Evolutionary conservation across 2,329 filamentous ascomycete species (phyloP), one percentile per base, ranked within the genome.

Genomic region (Macrophomina tecta): DNA sequence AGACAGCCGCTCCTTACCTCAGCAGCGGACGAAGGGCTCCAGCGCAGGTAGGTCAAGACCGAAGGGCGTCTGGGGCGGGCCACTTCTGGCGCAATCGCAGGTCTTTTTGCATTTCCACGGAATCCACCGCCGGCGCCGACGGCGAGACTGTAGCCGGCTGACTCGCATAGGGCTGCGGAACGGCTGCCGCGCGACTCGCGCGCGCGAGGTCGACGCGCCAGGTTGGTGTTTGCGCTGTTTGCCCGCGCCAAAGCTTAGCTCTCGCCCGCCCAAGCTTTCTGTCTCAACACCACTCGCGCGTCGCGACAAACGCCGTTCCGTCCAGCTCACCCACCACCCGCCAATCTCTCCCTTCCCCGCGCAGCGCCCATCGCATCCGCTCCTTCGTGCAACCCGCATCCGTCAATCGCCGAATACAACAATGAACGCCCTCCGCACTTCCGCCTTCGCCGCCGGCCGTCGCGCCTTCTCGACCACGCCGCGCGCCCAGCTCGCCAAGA

Each of bases 381-480:
- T 28, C n/a, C 28, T 12, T 30, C n/a, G n/a, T n/a, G n/a, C n/a
- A n/a, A n/a, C n/a, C 18, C 18, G 18, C 18, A 18, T 18, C 18
- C 18, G 18, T 14, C 38, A 40, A 40, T 40, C 38, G 3, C n/a
- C 46, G 1, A 42, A 38, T 40, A 3, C 64, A 58, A 32, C 23
- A 34, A 58, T 64, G 52, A 56, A 66, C 56, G 46, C 56, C 48
- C 30, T 68, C 42, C 56, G 53, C 62, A 46, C 18, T 45, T 11
- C 18, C 46, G 14, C 55, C 60, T 42, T 73, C 69, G 42, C 28
- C 23, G 69, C 67, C 72, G 69, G 78, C 67, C 70, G 81, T 69
- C 92, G 93, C 80, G 81, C 89, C 75, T 97, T 97, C 87, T 92
- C 89, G 82, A 89, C 89, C 73, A 89, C 90, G 52, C 73, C 83